Base-by-base conservation (phyloP, 176 grass and related monocot genomes). In the Musa beccarii region DNA sequence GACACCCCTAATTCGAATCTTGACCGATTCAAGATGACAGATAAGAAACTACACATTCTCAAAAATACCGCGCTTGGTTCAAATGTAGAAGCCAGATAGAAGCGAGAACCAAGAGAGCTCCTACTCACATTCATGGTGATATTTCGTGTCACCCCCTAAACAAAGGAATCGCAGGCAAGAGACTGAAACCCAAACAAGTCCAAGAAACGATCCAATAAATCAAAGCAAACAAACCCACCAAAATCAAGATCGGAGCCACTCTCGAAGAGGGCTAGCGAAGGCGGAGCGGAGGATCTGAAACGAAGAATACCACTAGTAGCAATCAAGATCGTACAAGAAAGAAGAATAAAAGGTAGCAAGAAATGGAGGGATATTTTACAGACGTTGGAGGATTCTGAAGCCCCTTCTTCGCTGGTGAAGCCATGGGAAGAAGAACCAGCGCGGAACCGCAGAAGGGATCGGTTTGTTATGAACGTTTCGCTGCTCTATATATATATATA, bases 351-450 rank as follows among this genome's bases (percentile, higher is more conserved):
- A 43, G 4, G 34, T 43, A 6, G 34, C 34, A 43, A 43, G 4
- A 43, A 43, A 43, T 6, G 4, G 4, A 20, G 19, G 49, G 10
- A 53, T 23, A 15, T 64, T 61, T 61, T 61, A 52, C 20, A 71
- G 21, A 81, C 83, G 52, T 81, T 17, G 62, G 54, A 21, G 81
- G 65, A 17, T 69, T 76, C 54, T 72, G 83, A 2, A 81, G 28
- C 65, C 72, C 63, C 55, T 76, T 85, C 78, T 77, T 85, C 16
- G 20, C 83, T 23, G 19, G 0, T 61, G 16, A 61, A 61, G 57
- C 19, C 9, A 20, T 1, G 16, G 2, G 21, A 61, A 17, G 57
- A 61, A 61, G 57, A 61, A 61, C 57, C 1, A 9, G 16, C 3
- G 19, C 0, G 1, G 6, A 17, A n/a, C n/a, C n/a, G 8, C 1